phyloP scores from a whole-genome alignment of 192 early-diverging fungal species.

The Backusella liffmaniae region DNA sequence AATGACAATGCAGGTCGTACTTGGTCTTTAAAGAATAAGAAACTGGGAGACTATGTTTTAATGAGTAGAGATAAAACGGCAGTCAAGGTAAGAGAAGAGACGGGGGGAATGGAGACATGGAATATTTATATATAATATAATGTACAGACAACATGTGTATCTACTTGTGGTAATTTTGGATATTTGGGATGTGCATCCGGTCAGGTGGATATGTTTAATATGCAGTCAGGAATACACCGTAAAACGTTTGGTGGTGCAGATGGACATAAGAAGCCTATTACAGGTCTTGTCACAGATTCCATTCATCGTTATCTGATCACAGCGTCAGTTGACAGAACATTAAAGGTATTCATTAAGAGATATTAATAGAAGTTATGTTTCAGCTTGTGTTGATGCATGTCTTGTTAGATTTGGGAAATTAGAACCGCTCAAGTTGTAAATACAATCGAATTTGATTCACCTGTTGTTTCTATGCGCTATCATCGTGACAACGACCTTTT shows the following conservation, averaged over 20 bases:
- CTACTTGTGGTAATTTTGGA: conserved; percentile 92
- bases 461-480: conserved; percentile 60
- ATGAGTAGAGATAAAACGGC: conserved; percentile 53
- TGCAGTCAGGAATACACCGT: conserved; percentile 88
- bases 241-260: conserved; percentile 59
- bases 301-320: conserved; percentile 75
- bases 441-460: conserved; percentile 63
- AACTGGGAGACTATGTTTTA: conserved; percentile 70
- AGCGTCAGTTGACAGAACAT: conserved; percentile 74
- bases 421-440: conserved; percentile 58
- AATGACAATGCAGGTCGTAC: conserved; percentile 70
- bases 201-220: conserved; percentile 86
- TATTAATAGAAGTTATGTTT: neutral
- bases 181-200: conserved; percentile 81
- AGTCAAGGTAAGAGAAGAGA: conserved; percentile 16
- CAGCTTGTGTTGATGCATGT: neutral
- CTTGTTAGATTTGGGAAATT: conserved; percentile 78
- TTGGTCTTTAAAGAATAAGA: conserved; percentile 81
- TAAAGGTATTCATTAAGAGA: conserved; percentile 56
- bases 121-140: neutral
- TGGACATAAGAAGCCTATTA: conserved; percentile 78
- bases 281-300: conserved; percentile 74
- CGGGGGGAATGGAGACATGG: neutral
- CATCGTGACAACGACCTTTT: conserved; percentile 76
- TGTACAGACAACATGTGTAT: conserved; percentile 62